These are phyloP conservation scores for Toxoplasma gondii DNA, from an alignment of 169 alveolate genomes.

Conservation along the genomic window DNA sequence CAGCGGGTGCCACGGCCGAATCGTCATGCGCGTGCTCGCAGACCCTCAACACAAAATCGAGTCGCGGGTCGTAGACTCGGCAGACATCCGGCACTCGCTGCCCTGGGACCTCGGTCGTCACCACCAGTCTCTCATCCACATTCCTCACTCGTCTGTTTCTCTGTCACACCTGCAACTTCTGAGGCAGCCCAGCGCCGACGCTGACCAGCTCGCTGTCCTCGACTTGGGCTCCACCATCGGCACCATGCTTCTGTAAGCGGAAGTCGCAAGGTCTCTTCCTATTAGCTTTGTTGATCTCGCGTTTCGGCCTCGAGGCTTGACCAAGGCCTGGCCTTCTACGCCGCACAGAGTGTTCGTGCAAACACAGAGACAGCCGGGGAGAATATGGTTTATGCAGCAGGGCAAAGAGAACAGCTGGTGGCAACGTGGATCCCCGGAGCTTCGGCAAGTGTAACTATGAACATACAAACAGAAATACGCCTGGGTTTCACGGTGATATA, in stretches of 20 bases:
- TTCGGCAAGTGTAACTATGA: neutral
- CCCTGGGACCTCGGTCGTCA: slow-evolving; percentile 94
- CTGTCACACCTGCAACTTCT: slow-evolving; percentile 85
- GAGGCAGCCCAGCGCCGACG: slow-evolving; percentile 72
- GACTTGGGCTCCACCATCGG: slow-evolving; percentile 93
- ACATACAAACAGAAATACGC: neutral
- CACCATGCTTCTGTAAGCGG: slow-evolving; percentile 80
- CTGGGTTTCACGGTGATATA: no score
- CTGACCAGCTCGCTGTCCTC: slow-evolving; percentile 74
- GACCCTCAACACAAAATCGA: slow-evolving; percentile 48
- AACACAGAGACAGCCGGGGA: no score
- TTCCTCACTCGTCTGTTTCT: slow-evolving; percentile 91
- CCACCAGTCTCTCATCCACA: slow-evolving; percentile 84
- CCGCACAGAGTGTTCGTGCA: no score
- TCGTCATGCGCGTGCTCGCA: slow-evolving; percentile 40
- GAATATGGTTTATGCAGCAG: no score
- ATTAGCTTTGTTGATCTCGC: neutral
- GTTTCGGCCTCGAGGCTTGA: neutral
- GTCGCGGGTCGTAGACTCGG: slow-evolving; percentile 36
- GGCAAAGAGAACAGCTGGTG: no score
- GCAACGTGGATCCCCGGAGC: neutral
- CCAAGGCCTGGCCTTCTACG: no score
- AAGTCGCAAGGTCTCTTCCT: no score
- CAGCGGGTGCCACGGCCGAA: neutral
- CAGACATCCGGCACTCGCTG: slow-evolving; percentile 69